Percentiles rank a stretch among this genome's conserved stretches.
These are phyloP conservation scores for Corynespora cassiicola DNA, from an alignment of 2,329 filamentous ascomycete genomes.

Conservation along the genomic window DNA sequence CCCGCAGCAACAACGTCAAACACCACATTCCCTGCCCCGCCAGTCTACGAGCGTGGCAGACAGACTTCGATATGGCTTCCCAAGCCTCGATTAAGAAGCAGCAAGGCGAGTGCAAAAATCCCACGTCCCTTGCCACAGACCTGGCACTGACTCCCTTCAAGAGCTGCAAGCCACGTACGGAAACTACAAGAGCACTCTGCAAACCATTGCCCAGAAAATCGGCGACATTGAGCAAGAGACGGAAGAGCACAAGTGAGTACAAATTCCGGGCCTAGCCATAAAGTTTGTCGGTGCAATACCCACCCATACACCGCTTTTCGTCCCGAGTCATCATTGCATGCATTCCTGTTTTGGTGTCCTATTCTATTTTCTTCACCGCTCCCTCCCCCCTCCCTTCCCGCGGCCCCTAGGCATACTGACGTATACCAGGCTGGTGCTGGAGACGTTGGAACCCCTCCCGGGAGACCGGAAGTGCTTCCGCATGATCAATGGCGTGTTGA, in stretches of 20 bases:
- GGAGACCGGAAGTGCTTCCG: slow-evolving; percentile 95
- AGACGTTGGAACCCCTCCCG: slow-evolving; percentile 84
- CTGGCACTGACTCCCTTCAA: slow-evolving; percentile 45
- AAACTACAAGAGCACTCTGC: slow-evolving; percentile 78
- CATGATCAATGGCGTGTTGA: slow-evolving; percentile 95
- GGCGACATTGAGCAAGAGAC: slow-evolving; percentile 97
- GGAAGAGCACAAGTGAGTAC: slow-evolving; percentile 92
- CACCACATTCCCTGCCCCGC: not conserved
- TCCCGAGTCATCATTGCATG: slow-evolving; percentile 17
- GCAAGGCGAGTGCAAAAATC: slow-evolving; percentile 63
- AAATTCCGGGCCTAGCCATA: slow-evolving; percentile 7
- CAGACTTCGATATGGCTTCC: slow-evolving; percentile 51
- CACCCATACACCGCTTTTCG: slow-evolving; percentile 24
- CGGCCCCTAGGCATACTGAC: slow-evolving; percentile 20
- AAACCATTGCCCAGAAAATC: slow-evolving; percentile 94
- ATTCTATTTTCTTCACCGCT: slow-evolving; percentile 24
- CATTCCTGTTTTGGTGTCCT: slow-evolving; percentile 1
- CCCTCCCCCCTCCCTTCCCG: not conserved
- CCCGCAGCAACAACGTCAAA: slow-evolving; percentile 20
- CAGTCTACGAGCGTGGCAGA: slow-evolving; percentile 1
- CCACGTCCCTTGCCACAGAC: slow-evolving; percentile 1
- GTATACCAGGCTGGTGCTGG: slow-evolving; percentile 80
- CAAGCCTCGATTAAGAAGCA: slow-evolving; percentile 71
- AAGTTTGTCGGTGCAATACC: not conserved
- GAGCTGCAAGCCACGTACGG: slow-evolving; percentile 82